Evolutionary conservation across 345 rosid species (phyloP).

Genomic region (Gossypium ekmanianum): DNA sequence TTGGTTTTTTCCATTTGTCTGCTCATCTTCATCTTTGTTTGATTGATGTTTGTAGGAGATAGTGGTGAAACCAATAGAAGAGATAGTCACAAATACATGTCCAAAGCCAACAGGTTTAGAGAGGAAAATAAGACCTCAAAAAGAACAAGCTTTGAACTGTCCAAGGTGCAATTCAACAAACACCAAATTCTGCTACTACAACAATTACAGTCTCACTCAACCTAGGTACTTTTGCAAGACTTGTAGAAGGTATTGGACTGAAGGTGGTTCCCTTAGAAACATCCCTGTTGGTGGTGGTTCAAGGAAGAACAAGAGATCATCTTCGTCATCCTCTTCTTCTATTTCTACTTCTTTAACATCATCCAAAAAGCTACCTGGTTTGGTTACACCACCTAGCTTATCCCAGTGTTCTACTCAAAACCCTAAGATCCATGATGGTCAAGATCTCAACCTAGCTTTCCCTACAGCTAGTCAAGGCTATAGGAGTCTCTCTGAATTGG

Average conservation of each 20-base stretch:
- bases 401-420: slow-evolving; percentile 35
- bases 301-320: slow-evolving; percentile 88
- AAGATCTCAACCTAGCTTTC: slow-evolving; percentile 83
- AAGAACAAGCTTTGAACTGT: slow-evolving; percentile 83
- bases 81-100: slow-evolving; percentile 64
- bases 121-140: slow-evolving; percentile 69
- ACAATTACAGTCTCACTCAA: slow-evolving; percentile 96
- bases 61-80: slow-evolving; percentile 87
- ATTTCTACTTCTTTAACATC: slow-evolving; percentile 23
- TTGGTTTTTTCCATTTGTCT: slow-evolving; percentile 36
- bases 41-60: slow-evolving; percentile 47
- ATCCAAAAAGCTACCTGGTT: slow-evolving; percentile 62
- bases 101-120: slow-evolving; percentile 43
- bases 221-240: slow-evolving; percentile 97
- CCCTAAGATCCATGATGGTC: slow-evolving; percentile 57
- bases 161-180: slow-evolving; percentile 94
- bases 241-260: slow-evolving; percentile 98
- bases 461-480: slow-evolving; percentile 41
- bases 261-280: slow-evolving; percentile 91
- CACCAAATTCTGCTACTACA: slow-evolving; percentile 98
- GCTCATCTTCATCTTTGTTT: not conserved
- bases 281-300: slow-evolving; percentile 99
- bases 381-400: slow-evolving; percentile 40
- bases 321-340: slow-evolving; percentile 21
- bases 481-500: slow-evolving; percentile 56